Conservation (phyloP, 139 green algal genomes). For the Deuterostichococcus epilithicus region DNA sequence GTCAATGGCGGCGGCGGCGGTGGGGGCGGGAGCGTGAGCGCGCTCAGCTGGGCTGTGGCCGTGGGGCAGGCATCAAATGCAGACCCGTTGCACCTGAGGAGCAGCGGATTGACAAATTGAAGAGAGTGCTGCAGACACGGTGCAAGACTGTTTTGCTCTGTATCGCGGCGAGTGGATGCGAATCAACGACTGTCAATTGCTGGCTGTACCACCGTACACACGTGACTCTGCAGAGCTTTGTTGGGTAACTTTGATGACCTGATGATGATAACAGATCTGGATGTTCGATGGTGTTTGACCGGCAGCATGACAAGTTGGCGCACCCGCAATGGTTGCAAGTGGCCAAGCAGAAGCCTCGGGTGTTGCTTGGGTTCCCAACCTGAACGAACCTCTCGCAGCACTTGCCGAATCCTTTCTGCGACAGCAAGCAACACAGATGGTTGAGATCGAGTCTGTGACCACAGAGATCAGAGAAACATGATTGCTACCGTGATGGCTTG, state of each 20-base stretch:
- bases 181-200: no score
- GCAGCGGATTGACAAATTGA: no score
- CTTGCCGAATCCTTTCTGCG: slow-evolving; percentile 1
- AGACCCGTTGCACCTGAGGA: background rate
- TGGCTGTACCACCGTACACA: no score
- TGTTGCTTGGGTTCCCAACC: background rate
- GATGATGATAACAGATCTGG: no score
- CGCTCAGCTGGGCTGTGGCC: background rate
- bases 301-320: no score
- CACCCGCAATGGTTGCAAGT: slow-evolving; percentile 2
- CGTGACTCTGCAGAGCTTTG: no score
- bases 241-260: no score
- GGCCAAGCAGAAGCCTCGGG: background rate
- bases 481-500: background rate
- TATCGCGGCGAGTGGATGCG: no score
- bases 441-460: background rate
- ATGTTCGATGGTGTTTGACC: no score
- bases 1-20: no score
- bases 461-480: background rate
- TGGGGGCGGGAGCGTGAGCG: no score
- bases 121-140: background rate
- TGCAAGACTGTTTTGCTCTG: no score
- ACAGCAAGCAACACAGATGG: background rate
- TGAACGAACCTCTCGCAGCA: background rate
- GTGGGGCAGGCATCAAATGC: background rate